phyloP scores from a whole-genome alignment of 306 rosid species.

The Inga laurina region DNA sequence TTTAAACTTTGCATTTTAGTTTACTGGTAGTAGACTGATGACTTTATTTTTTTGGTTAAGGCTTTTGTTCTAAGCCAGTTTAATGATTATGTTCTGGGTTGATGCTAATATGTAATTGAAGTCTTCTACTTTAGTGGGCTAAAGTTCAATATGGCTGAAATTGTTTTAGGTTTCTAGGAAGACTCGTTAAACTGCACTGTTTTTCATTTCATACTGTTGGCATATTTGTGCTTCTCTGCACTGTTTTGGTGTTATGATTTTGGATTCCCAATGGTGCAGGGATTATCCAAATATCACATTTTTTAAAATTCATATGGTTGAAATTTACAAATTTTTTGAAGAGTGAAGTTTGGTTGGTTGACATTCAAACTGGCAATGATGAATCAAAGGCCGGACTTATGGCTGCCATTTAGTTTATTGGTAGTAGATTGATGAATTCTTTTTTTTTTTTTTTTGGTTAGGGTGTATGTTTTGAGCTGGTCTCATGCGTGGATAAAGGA shows the following conservation, averaged over 20 bases:
- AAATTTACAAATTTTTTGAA: neutral
- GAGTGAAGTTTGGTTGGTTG: neutral
- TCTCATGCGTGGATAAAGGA: too few species aligned
- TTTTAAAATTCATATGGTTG: neutral
- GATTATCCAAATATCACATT: neutral
- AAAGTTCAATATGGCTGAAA: neutral
- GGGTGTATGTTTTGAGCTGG: conserved; percentile 64
- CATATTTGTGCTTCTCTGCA: neutral
- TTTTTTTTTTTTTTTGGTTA: conserved; percentile 1
- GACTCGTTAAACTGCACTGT: neutral
- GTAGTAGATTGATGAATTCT: conserved; percentile 50
- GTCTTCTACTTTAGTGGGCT: neutral
- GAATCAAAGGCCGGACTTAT: conserved; percentile 90
- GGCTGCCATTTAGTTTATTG: conserved; percentile 53
- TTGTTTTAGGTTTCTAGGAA: neutral
- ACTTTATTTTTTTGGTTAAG: conserved; percentile 38
- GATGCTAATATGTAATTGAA: neutral
- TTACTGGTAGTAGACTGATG: conserved; percentile 76
- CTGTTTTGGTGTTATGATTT: neutral
- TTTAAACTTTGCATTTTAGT: conserved; percentile 17
- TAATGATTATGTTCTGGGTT: neutral
- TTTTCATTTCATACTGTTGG: neutral
- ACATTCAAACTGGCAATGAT: conserved; percentile 59
- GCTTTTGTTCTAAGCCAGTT: conserved; percentile 71
- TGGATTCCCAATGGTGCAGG: neutral